Evolutionary conservation across 23 red algal genomes (phyloP), one percentile per base, ranked within the genome.

Genomic region (Rhodosorus marinus): DNA sequence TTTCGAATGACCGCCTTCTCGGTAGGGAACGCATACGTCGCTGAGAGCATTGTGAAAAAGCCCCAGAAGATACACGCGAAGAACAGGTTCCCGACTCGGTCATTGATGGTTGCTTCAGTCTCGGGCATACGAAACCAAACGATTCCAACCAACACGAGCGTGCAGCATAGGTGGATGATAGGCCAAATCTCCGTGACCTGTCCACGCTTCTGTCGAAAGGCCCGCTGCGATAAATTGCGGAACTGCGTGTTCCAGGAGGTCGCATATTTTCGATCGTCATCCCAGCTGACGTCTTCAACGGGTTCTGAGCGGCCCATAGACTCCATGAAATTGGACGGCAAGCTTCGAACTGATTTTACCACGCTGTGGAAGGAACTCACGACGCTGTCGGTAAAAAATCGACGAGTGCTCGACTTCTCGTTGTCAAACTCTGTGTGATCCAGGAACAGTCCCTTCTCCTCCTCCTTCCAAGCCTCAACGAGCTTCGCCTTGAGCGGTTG

Each of bases 1-100:
- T 94, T 94, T 33, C 70, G 65, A 1, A 94, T 50, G 41, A 94
- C 87, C 31, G 71, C 48, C 28, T 70, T 68, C 34, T 94, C 87
- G 7, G 77, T 30, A n/a, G 87, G 87, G 32, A 70, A 29, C 28
- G 76, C 59, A 57, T 64, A 82, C 25, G 84, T 35, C 19, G 75
- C 50, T 28, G 62, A 65, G 49, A 83, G 84, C 19, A 76, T 75
- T 6, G 76, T 49, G 72, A 72, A 77, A 54, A 94, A 94, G 1
- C 54, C 53, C 34, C 50, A 94, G 58, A 83, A 83, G 22, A 94
- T 56, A n/a, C 76, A 33, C 24, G 25, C 54, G 52, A 94, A 94
- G 61, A 81, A 94, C 33, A 81, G 30, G 0, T 53, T 19, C 1
- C 78, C 78, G 38, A 94, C 31, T 4, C 77, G 69, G 20, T 94